A percentile compares a stretch with the other conserved stretches of the same genome.
Conservation (phyloP, 2,329 filamentous ascomycete genomes). For the Thelonectria discophora region DNA sequence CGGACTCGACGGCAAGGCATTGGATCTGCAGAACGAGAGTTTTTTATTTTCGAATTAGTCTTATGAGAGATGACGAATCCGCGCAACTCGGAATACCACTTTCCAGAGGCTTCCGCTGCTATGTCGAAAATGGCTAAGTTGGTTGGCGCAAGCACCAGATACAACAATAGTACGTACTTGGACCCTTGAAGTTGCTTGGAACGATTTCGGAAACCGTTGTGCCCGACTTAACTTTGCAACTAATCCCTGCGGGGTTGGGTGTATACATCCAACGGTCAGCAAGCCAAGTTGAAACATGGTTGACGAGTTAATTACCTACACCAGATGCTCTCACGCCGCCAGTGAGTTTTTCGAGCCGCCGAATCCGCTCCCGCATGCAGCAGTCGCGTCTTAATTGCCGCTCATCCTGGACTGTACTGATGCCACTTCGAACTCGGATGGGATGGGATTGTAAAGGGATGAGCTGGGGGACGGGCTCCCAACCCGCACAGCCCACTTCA, state of each 20-base stretch:
- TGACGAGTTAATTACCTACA: conserved; percentile 28
- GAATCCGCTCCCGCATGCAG: conserved; percentile 23
- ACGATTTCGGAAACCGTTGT: conserved; percentile 23
- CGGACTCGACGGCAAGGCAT: conserved; percentile 12
- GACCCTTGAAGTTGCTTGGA: conserved; percentile 20
- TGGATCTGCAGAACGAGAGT: conserved; percentile 9
- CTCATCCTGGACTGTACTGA: conserved; percentile 29
- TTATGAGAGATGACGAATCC: neutral
- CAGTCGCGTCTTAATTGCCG: conserved; percentile 33
- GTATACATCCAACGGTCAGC: conserved; percentile 20
- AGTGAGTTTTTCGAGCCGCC: conserved; percentile 21
- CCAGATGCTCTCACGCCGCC: conserved; percentile 19
- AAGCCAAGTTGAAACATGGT: conserved; percentile 25
- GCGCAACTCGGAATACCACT: conserved; percentile 5
- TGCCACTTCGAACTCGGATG: conserved; percentile 30
- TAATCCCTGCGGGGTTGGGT: conserved; percentile 18
- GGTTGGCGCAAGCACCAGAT: conserved; percentile 13
- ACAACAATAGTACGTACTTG: neutral
- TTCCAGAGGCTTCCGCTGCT: conserved; percentile 4
- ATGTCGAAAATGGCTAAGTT: conserved; percentile 21
- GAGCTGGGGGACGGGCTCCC: conserved; percentile 24
- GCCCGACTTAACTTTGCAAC: conserved; percentile 20
- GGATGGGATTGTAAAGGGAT: conserved; percentile 29
- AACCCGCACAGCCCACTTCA: conserved; percentile 30
- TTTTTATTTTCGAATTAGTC: neutral